These are phyloP conservation scores for Globisporangium spiculum DNA, from an alignment of 352 stramenopile species.

Conservation along the genomic window DNA sequence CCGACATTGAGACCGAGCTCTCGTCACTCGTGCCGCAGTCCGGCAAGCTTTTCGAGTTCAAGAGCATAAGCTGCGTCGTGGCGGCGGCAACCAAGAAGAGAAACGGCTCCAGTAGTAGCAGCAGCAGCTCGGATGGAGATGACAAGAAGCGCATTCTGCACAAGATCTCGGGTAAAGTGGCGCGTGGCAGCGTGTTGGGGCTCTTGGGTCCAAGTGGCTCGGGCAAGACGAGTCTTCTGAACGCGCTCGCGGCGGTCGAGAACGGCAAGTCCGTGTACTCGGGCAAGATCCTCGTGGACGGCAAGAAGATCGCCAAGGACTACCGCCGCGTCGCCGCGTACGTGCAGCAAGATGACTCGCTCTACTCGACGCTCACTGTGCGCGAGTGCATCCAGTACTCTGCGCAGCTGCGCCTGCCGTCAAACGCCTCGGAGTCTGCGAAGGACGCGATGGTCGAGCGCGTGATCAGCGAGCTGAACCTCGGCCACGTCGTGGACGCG, in stretches of 20 bases:
- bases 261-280: constrained; percentile 53
- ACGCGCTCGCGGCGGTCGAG: constrained; percentile 68
- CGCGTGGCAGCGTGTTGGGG: constrained; percentile 60
- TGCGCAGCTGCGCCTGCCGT: constrained; percentile 65
- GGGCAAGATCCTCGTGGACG: constrained; percentile 65
- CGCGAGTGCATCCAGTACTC: constrained; percentile 85
- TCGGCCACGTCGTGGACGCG: constrained; percentile 59
- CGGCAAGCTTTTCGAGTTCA: constrained; percentile 52
- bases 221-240: constrained; percentile 83
- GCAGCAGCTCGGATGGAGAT: constrained; percentile 4
- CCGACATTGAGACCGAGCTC: constrained; percentile 41
- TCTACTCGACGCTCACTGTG: constrained; percentile 81
- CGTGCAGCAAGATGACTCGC: constrained; percentile 85
- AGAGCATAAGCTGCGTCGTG: constrained; percentile 49
- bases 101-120: background rate
- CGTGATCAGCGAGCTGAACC: constrained; percentile 69
- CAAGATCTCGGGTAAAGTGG: constrained; percentile 50
- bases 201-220: constrained; percentile 76
- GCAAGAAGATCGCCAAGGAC: constrained; percentile 41
- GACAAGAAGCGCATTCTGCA: constrained; percentile 49
- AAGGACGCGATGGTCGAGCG: constrained; percentile 71
- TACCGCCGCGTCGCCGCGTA: constrained; percentile 82
- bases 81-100: constrained; percentile 7
- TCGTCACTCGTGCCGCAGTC: constrained; percentile 40
- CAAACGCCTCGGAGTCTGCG: constrained; percentile 38